phyloP scores from a whole-genome alignment of 1,139 yeast species.

The Starmera stellimalicola region DNA sequence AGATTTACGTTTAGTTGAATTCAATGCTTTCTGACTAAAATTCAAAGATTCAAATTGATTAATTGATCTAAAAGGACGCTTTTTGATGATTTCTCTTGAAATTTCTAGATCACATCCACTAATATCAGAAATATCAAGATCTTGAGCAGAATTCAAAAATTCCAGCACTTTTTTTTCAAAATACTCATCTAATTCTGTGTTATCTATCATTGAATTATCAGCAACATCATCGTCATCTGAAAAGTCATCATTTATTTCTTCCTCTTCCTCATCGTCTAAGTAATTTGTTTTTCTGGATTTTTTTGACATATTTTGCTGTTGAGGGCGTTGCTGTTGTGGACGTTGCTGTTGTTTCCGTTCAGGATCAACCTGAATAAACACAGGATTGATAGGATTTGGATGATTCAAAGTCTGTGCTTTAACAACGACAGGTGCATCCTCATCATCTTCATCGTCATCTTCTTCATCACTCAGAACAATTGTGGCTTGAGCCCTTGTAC shows the following conservation, averaged over 20 bases:
- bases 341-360: slow-evolving; percentile 6
- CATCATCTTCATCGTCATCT: slow-evolving; percentile 1
- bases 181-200: slow-evolving; percentile 28
- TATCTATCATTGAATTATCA: slow-evolving; percentile 16
- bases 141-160: slow-evolving; percentile 70
- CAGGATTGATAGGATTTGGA: no score
- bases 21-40: slow-evolving; percentile 27
- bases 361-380: not conserved
- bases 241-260: slow-evolving; percentile 13
- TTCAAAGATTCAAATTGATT: slow-evolving; percentile 48
- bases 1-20: slow-evolving; percentile 13
- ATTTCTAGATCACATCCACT: slow-evolving; percentile 61
- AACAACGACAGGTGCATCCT: not conserved
- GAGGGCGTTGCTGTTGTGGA: slow-evolving; percentile 13
- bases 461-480: slow-evolving; percentile 1
- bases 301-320: slow-evolving; percentile 1
- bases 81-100: slow-evolving; percentile 50
- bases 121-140: slow-evolving; percentile 71
- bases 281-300: not conserved
- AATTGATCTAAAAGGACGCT: slow-evolving; percentile 61
- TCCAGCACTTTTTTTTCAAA: slow-evolving; percentile 63
- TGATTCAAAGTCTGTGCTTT: no score
- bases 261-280: slow-evolving; percentile 14
- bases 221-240: slow-evolving; percentile 18
- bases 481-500: slow-evolving; percentile 9